A percentile compares a stretch with the other conserved stretches of the same genome.
Evolutionary conservation across 345 rosid genomes (phyloP).

Genomic region (Triadica sebifera): DNA sequence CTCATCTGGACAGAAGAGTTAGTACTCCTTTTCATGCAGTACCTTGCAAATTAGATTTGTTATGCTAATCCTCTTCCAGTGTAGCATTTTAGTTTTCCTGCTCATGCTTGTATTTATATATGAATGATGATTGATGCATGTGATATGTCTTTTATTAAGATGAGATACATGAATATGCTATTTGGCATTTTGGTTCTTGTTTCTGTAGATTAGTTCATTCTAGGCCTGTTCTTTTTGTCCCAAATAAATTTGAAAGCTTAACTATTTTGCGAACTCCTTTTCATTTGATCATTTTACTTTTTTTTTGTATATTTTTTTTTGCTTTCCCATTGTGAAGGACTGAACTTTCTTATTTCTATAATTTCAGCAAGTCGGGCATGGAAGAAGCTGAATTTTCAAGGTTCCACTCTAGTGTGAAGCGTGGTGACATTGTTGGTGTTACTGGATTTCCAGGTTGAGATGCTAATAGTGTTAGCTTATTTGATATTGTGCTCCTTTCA

Average conservation of each 20-base stretch:
- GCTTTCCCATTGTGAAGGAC: background rate
- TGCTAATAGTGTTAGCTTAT: background rate
- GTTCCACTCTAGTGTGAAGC: conserved; percentile 69
- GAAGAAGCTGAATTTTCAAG: conserved; percentile 64
- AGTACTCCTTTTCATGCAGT: background rate
- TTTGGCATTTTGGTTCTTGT: background rate
- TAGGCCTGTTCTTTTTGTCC: background rate
- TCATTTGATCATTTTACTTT: background rate
- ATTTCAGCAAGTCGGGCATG: conserved; percentile 71
- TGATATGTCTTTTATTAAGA: background rate
- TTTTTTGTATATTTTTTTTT: background rate
- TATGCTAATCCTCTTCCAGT: background rate
- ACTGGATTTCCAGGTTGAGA: conserved; percentile 87
- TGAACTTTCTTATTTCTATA: conserved; percentile 5
- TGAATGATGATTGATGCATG: conserved; percentile 3
- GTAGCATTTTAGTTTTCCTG: background rate
- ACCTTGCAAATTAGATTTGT: background rate
- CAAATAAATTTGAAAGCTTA: background rate
- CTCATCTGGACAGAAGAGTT: too few species aligned
- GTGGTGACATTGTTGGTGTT: conserved; percentile 94
- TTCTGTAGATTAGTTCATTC: background rate
- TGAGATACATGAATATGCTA: background rate
- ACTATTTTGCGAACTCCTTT: background rate
- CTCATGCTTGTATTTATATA: background rate
- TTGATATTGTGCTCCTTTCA: background rate